Base-by-base conservation (phyloP, 129 eudicot genomes). In the Flaveria trinervia region DNA sequence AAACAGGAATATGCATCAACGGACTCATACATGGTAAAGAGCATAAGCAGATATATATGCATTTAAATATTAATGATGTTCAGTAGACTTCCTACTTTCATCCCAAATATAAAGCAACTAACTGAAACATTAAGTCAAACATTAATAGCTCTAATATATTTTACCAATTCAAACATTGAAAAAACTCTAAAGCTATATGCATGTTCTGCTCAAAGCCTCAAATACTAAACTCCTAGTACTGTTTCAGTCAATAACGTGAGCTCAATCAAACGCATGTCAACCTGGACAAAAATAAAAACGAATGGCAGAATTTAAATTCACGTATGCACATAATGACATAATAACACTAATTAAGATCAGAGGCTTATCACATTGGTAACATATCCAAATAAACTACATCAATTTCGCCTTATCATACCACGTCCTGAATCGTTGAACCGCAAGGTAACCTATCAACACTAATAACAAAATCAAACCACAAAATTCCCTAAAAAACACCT, bases 221-320 rank as follows among this genome's bases (percentile, higher is more conserved):
- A 25, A n/a, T 56, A 68, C 56, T 77, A 30, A 55, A 77, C 5
- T 56, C 36, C 61, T 68, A 61, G 69, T 25, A 68, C 77, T 49
- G 46, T 70, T 70, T 57, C 82, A 70, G 82, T 59, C 62, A 71
- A 70, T 70, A 77, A 77, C 25, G 41, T 28, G n/a, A 23, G 56
- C 74, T 51, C 74, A 23, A 54, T 44, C 22, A 61, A 79, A 25
- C 46, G 48, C 55, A 71, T 50, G 66, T 61, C 65, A 71, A 48
- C 48, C 60, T 56, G 75, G 72, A 79, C 54, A 12, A 61, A 20
- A 36, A 20, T 20, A 20, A 20, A 20, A 20, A 20, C 22, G 22
- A 20, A 20, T 20, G 45, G 49, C 78, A 79, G 68, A 79, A 8
- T 20, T 39, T 39, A 65, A 62, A 67, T 65, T 72, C 30, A 20